A percentile compares a stretch with the other conserved stretches of the same genome.
phyloP scores from a whole-genome alignment of 202 grass and related monocot genomes.

The Carex sylvatica region DNA sequence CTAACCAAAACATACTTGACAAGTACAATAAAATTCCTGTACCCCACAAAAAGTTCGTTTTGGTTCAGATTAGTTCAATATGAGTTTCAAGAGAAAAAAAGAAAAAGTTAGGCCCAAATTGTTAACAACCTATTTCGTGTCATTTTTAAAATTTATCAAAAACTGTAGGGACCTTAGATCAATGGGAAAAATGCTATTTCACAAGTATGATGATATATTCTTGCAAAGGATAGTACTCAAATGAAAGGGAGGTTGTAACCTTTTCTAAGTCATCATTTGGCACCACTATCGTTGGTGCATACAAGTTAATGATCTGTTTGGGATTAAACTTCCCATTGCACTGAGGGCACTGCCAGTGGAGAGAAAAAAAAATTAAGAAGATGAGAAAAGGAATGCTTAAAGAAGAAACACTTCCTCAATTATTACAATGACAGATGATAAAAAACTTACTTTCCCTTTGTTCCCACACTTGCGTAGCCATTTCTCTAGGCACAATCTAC shows the following conservation, averaged over 20 bases:
- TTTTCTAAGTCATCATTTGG: slow-evolving; percentile 87
- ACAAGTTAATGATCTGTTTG: slow-evolving; percentile 83
- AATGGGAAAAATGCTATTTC: not conserved
- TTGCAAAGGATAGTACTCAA: slow-evolving; percentile 29
- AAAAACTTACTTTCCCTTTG: slow-evolving; percentile 51
- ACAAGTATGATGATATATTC: slow-evolving; percentile 29
- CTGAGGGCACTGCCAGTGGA: slow-evolving; percentile 72
- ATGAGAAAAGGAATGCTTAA: not conserved
- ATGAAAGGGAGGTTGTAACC: slow-evolving; percentile 42
- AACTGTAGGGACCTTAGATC: not conserved
- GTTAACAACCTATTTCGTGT: slow-evolving; percentile 34
- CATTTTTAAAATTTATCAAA: slow-evolving; percentile 47
- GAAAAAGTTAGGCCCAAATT: slow-evolving; percentile 29
- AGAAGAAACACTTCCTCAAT: slow-evolving; percentile 26
- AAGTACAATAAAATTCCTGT: not conserved
- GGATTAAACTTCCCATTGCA: slow-evolving; percentile 56
- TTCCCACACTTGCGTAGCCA: slow-evolving; percentile 63
- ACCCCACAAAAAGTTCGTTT: not conserved
- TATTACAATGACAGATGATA: slow-evolving; percentile 23
- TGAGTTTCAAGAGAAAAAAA: slow-evolving; percentile 36
- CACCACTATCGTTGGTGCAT: slow-evolving; percentile 73
- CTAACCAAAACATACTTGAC: not conserved
- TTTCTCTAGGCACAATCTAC: slow-evolving; percentile 79
- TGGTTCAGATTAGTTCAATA: not conserved
- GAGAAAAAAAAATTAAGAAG: not conserved